phyloP scores from a whole-genome alignment of 2,329 filamentous ascomycete genomes.

The Trichoderma arundinaceum region DNA sequence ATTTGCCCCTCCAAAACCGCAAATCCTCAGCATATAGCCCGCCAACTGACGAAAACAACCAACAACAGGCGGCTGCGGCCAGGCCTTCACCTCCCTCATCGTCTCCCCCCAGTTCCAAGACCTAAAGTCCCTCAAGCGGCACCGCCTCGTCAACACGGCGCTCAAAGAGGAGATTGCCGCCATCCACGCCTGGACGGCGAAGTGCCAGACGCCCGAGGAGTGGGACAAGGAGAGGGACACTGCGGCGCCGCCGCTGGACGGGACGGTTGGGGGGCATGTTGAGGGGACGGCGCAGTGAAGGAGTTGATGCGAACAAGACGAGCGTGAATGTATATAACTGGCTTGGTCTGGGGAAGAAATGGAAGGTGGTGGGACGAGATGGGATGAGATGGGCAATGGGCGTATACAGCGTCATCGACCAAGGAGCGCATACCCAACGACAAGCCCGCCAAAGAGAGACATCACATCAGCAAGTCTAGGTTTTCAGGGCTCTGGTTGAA shows the following conservation, averaged over 20 bases:
- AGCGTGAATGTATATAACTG: background rate
- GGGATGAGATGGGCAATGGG: background rate
- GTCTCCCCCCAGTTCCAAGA: slow-evolving; percentile 71
- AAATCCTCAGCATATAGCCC: background rate
- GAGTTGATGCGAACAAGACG: background rate
- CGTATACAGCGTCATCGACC: background rate
- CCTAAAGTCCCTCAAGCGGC: slow-evolving; percentile 79
- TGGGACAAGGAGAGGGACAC: slow-evolving; percentile 70
- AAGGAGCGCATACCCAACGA: background rate
- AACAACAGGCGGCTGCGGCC: slow-evolving; percentile 62
- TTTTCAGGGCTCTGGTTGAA: background rate
- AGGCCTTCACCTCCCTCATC: slow-evolving; percentile 64
- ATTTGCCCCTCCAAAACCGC: background rate
- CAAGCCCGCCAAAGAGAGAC: background rate
- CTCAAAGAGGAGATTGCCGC: slow-evolving; percentile 86
- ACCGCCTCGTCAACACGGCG: slow-evolving; percentile 82
- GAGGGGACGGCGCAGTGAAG: slow-evolving; percentile 40
- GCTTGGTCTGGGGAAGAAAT: background rate
- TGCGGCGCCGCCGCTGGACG: slow-evolving; percentile 50
- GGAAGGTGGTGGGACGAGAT: background rate
- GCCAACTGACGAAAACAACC: background rate
- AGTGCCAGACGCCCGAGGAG: slow-evolving; percentile 90
- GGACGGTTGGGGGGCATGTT: slow-evolving; percentile 52
- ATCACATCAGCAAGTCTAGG: too few relatives aligned
- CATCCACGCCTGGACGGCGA: slow-evolving; percentile 95